Base-by-base conservation (phyloP, 495 filamentous ascomycete species). In the Xylaria bambusicola region DNA sequence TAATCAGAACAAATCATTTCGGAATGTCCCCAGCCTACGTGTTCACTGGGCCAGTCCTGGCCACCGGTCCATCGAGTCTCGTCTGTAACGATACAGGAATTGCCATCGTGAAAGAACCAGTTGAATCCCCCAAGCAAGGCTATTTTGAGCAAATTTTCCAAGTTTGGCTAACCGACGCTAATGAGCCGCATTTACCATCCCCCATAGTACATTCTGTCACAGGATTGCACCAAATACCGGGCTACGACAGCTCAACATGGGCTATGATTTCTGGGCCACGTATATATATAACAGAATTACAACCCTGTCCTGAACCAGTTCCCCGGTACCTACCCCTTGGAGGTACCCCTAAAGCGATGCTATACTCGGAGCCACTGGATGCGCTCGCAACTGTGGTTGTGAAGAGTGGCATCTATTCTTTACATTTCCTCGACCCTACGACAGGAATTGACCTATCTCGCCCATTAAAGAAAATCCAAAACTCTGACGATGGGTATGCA, bases 381-480 rank as follows among this genome's bases (percentile, higher is more conserved):
- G 76, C 78, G 56, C 74, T 88, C 2, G 72, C 88, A 35, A 78
- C 77, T 0, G 82, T 80, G 1, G 76, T 83, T 3, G 69, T 64
- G 15, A 68, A 70, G 18, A 60, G 69, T 29, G 66, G 72, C 3
- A 60, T 57, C 49, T 69, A 76, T 15, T 76, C 69, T 21, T 61
- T 79, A 58, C 66, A 64, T 58, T 84, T 84, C 58, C 62, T 82
- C 17, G 74, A 84, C 56, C 77, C 76, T 1, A 70, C 72, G 20
- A 80, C 79, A 2, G 80, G 79, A 2, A 52, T 65, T 31, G 71
- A 80, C 46, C 63, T 83, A 6, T 80, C 78, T 0, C 64, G 50
- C 31, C 71, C 77, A 0, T 49, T 71, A 9, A 60, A 23, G 26
- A 59, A 26, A 44, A 71, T 76, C 47, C 69, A 71, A 29, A 73